These are phyloP conservation scores for Amanita molliuscula DNA, from an alignment of 768 basidiomycete genomes.

Conservation along the genomic window DNA sequence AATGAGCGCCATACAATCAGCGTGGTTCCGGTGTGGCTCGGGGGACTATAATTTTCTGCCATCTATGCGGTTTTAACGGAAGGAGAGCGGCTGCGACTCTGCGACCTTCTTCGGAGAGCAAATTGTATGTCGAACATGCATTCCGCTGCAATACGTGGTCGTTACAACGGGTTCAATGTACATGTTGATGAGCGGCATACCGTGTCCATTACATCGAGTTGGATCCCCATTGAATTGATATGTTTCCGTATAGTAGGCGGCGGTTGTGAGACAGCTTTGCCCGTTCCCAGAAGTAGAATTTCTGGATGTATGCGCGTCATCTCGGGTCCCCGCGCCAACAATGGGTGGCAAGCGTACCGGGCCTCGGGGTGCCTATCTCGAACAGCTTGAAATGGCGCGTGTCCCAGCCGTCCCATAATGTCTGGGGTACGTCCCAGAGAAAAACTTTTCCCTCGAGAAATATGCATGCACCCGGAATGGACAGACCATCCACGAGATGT, in stretches of 20 bases:
- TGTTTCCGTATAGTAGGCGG: conserved; percentile 59
- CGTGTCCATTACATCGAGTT: conserved; percentile 84
- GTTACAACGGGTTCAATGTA: not conserved
- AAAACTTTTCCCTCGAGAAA: conserved; percentile 83
- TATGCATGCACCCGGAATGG: conserved; percentile 69
- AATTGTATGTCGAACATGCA: conserved; percentile 92
- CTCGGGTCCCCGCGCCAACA: not conserved
- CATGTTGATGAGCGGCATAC: conserved; percentile 28
- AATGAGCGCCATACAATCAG: not conserved
- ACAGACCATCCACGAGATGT: conserved; percentile 65
- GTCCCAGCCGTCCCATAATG: conserved; percentile 59
- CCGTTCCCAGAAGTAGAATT: conserved; percentile 85
- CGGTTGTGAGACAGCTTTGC: conserved; percentile 55
- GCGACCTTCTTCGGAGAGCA: conserved; percentile 88
- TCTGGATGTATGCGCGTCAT: conserved; percentile 35
- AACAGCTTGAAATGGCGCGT: conserved; percentile 72
- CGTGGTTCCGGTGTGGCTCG: not conserved
- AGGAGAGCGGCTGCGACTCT: conserved; percentile 88
- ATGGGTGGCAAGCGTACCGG: conserved; percentile 44
- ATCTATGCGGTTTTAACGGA: conserved; percentile 46
- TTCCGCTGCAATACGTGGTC: conserved; percentile 49
- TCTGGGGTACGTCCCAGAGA: conserved; percentile 77
- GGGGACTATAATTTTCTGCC: conserved; percentile 28
- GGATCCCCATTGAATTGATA: conserved; percentile 70
- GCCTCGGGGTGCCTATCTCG: conserved; percentile 72